Evolutionary conservation across 345 rosid genomes (phyloP).

Genomic region (Gossypium stocksii): DNA sequence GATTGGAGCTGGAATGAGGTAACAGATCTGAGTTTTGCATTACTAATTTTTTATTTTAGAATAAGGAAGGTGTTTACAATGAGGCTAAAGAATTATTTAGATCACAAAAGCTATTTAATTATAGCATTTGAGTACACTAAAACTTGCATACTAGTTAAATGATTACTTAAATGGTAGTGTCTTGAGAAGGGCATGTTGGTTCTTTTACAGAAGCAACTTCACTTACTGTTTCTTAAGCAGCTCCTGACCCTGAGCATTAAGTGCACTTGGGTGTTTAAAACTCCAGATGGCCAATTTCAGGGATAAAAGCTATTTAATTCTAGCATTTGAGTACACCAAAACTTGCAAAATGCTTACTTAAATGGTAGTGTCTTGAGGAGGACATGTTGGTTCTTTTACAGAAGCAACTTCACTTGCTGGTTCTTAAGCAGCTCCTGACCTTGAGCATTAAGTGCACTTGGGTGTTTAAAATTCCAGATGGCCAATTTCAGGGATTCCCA

Average conservation of each 20-base stretch:
- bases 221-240: background rate
- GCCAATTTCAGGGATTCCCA: background rate
- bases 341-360: background rate
- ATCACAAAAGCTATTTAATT: background rate
- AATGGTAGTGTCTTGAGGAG: background rate
- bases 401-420: constrained; percentile 2
- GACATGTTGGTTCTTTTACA: background rate
- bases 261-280: background rate
- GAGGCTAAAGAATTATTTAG: constrained; percentile 4
- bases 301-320: background rate
- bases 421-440: background rate
- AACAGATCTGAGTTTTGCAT: background rate
- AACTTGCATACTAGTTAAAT: background rate
- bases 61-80: background rate
- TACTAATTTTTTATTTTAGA: background rate
- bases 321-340: background rate
- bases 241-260: background rate
- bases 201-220: background rate
- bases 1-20: background rate
- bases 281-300: background rate
- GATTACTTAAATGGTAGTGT: background rate
- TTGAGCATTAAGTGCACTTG: background rate
- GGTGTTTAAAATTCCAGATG: background rate
- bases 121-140: background rate
- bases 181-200: background rate